These are phyloP conservation scores for Phaseolus lunatus DNA, from an alignment of 306 rosid genomes.

Conservation along the genomic window DNA sequence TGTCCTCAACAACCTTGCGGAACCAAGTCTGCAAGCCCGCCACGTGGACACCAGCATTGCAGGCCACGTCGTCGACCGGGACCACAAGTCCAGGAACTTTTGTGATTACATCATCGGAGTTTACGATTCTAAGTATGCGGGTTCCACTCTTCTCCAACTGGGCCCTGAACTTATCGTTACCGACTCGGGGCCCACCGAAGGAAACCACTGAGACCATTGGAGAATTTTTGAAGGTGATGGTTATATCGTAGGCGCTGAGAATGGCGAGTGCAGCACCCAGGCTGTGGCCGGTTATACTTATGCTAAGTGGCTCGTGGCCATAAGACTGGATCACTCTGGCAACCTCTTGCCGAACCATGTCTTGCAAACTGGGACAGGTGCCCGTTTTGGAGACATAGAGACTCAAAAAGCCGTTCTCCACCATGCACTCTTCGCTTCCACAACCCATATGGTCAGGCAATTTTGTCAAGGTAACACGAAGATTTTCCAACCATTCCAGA, in stretches of 20 bases:
- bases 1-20: conserved; percentile 56
- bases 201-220: conserved; percentile 77
- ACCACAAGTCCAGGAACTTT: conserved; percentile 75
- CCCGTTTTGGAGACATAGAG: conserved; percentile 64
- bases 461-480: conserved; percentile 65
- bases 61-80: conserved; percentile 29
- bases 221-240: conserved; percentile 42
- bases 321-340: conserved; percentile 52
- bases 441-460: conserved; percentile 28
- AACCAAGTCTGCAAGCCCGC: conserved; percentile 53
- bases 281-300: conserved; percentile 87
- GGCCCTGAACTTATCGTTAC: conserved; percentile 62
- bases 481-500: conserved; percentile 84
- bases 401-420: conserved; percentile 79
- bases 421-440: conserved; percentile 51
- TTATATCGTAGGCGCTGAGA: conserved; percentile 71
- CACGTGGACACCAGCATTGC: neutral
- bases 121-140: conserved; percentile 69
- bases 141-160: conserved; percentile 66
- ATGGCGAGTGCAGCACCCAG: conserved; percentile 91
- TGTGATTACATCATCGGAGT: conserved; percentile 75
- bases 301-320: conserved; percentile 68
- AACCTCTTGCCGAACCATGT: conserved; percentile 67
- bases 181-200: conserved; percentile 89
- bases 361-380: conserved; percentile 57